Evolutionary conservation across 1,284 basidiomycete genomes (phyloP).

Genomic region (Malassezia arunalokei): DNA sequence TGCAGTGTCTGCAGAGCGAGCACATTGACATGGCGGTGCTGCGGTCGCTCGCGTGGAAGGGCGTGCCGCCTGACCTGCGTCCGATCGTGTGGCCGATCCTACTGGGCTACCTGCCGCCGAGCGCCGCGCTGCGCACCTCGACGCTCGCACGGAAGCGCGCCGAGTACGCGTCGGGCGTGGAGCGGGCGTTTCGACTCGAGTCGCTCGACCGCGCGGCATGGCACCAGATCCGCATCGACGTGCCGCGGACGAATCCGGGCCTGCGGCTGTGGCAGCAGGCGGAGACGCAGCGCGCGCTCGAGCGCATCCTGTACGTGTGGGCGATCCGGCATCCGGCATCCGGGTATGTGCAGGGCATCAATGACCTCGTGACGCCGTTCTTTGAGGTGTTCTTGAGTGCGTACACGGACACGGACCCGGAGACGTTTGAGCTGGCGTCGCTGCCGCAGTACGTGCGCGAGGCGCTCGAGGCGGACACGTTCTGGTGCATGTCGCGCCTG

Average conservation of each 20-base stretch:
- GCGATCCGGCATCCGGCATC: conserved; percentile 44
- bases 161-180: conserved; percentile 79
- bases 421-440: conserved; percentile 34
- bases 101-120: conserved; percentile 72
- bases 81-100: conserved; percentile 90
- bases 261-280: conserved; percentile 42
- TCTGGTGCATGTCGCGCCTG: conserved; percentile 43
- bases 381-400: conserved; percentile 43
- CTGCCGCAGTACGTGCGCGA: conserved; percentile 30
- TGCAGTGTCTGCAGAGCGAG: conserved; percentile 29
- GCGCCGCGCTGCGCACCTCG: conserved; percentile 61
- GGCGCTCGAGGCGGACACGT: conserved; percentile 44
- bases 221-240: conserved; percentile 46
- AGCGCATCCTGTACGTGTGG: conserved; percentile 45
- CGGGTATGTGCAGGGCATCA: conserved; percentile 46
- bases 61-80: conserved; percentile 73
- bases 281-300: conserved; percentile 39
- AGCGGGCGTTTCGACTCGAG: conserved; percentile 69
- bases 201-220: conserved; percentile 38
- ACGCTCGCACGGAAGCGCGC: conserved; percentile 76
- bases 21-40: conserved; percentile 54
- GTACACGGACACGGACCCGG: conserved; percentile 37
- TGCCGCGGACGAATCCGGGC: conserved; percentile 44
- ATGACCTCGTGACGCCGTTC: conserved; percentile 45
- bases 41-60: conserved; percentile 85